phyloP scores from a whole-genome alignment of 2,329 filamentous ascomycete species.

The Lomentospora prolificans region DNA sequence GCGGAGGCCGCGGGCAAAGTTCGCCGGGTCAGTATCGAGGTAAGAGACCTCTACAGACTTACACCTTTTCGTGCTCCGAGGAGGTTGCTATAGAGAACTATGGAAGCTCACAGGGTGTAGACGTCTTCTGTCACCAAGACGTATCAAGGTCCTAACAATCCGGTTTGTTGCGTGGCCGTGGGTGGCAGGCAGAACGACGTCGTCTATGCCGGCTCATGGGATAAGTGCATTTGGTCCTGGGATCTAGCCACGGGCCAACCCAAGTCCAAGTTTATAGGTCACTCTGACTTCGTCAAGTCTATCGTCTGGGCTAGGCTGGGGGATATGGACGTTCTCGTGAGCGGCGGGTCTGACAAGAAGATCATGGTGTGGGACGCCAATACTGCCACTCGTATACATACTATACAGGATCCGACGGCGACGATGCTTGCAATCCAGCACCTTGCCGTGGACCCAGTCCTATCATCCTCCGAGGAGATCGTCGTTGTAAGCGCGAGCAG shows the following conservation, averaged over 20 bases:
- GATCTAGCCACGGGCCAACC: slow-evolving; percentile 46
- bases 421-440: slow-evolving; percentile 71
- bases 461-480: slow-evolving; percentile 37
- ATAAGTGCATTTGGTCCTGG: slow-evolving; percentile 87
- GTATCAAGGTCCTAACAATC: slow-evolving; percentile 68
- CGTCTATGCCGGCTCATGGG: slow-evolving; percentile 86
- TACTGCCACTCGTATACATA: slow-evolving; percentile 60
- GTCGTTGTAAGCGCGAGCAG: slow-evolving; percentile 72
- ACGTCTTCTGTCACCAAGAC: slow-evolving; percentile 16
- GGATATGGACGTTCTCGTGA: slow-evolving; percentile 56
- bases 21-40: slow-evolving; percentile 64
- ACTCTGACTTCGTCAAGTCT: slow-evolving; percentile 86
- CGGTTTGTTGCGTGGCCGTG: slow-evolving; percentile 67
- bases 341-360: slow-evolving; percentile 68
- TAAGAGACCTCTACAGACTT: slow-evolving; percentile 30
- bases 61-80: too few species aligned
- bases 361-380: slow-evolving; percentile 75
- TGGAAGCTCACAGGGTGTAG: background rate
- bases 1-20: slow-evolving; percentile 82
- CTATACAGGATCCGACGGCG: slow-evolving; percentile 62
- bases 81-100: background rate
- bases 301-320: slow-evolving; percentile 53
- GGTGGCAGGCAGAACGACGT: slow-evolving; percentile 45
- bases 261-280: slow-evolving; percentile 58
- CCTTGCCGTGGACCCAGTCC: slow-evolving; percentile 62